phyloP scores from a whole-genome alignment of 495 filamentous ascomycete species.

The Ramalina peruviana region DNA sequence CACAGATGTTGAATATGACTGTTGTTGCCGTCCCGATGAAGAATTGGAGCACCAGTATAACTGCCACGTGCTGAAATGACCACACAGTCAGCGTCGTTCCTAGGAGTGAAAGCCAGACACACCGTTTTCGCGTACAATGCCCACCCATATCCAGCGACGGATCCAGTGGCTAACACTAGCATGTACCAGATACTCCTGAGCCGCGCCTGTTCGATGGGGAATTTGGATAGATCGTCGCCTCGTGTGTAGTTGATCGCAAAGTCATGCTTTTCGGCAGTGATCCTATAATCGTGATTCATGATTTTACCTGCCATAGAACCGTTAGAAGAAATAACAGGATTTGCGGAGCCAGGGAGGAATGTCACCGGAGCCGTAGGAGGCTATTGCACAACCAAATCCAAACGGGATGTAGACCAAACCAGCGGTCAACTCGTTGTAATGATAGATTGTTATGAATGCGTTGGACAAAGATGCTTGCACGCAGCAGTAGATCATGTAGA shows the following conservation, averaged over 20 bases:
- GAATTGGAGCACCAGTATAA: slow-evolving; percentile 5
- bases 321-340: background rate
- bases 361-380: slow-evolving; percentile 3
- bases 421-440: slow-evolving; percentile 15
- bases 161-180: slow-evolving; percentile 28
- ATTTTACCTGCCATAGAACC: background rate
- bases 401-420: slow-evolving; percentile 24
- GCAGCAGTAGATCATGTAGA: slow-evolving; percentile 14
- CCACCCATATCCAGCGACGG: slow-evolving; percentile 29
- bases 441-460: slow-evolving; percentile 18
- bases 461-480: slow-evolving; percentile 14
- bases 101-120: background rate
- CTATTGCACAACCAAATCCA: slow-evolving; percentile 14
- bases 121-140: slow-evolving; percentile 8
- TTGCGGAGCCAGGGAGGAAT: slow-evolving; percentile 13
- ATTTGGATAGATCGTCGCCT: slow-evolving; percentile 38
- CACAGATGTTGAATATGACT: slow-evolving; percentile 9
- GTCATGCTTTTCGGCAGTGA: slow-evolving; percentile 19
- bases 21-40: background rate
- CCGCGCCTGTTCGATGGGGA: slow-evolving; percentile 52
- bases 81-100: slow-evolving; percentile 9
- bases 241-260: slow-evolving; percentile 35
- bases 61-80: slow-evolving; percentile 17
- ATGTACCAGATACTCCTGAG: slow-evolving; percentile 25
- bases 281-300: slow-evolving; percentile 8